Percentiles rank a stretch among this genome's conserved stretches.
phyloP scores from a whole-genome alignment of 306 rosid genomes.

The Ormosia emarginata region DNA sequence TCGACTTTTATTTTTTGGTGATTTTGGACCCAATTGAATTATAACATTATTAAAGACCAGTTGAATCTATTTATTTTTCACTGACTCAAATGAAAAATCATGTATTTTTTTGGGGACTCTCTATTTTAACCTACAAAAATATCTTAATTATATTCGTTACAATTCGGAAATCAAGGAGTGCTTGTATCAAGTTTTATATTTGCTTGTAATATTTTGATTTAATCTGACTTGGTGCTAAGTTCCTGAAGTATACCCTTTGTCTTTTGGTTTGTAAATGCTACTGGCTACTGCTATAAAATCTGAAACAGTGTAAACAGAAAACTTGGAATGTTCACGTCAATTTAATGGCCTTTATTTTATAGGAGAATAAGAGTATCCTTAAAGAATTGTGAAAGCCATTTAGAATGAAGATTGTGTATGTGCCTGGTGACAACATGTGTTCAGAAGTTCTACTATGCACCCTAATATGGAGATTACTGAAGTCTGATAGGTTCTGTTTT shows the following conservation, averaged over 20 bases:
- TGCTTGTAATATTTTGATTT: neutral
- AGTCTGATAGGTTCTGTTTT: neutral
- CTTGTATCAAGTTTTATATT: neutral
- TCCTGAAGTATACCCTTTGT: neutral
- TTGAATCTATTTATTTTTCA: neutral
- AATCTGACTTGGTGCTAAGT: neutral
- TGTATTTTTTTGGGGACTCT: neutral
- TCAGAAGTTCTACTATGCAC: neutral
- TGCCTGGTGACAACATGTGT: neutral
- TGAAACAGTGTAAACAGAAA: neutral
- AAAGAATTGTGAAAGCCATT: neutral
- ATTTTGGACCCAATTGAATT: neutral
- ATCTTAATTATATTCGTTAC: neutral
- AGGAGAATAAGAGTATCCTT: neutral
- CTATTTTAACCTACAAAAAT: neutral
- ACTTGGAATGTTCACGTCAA: neutral
- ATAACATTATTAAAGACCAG: neutral
- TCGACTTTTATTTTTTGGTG: neutral
- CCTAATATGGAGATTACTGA: slow-evolving; percentile 3
- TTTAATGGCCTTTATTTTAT: neutral
- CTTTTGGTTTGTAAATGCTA: slow-evolving; percentile 4
- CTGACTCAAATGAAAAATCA: neutral
- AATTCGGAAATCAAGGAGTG: neutral
- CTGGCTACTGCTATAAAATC: slow-evolving; percentile 4
- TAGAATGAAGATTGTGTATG: neutral